Conservation (phyloP, 305 asterid genomes). For the Withania somnifera region DNA sequence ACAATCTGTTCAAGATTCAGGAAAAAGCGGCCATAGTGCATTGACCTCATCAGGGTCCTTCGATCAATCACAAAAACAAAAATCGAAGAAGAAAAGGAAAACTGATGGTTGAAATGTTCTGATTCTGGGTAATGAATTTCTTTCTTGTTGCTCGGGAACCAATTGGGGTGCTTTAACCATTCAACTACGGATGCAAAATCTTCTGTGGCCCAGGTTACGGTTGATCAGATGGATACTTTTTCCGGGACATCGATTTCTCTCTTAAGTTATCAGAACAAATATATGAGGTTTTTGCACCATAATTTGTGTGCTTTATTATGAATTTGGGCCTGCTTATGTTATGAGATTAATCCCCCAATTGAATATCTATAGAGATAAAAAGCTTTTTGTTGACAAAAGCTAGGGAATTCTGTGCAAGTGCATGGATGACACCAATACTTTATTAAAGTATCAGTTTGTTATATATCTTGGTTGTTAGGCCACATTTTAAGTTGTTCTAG, state of each 20-base stretch:
- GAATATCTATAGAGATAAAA: neutral
- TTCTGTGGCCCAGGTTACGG: neutral
- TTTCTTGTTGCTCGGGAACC: neutral
- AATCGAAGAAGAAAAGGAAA: slow-evolving; percentile 39
- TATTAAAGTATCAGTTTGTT: neutral
- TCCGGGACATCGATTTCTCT: neutral
- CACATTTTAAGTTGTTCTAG: no score
- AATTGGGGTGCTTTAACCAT: neutral
- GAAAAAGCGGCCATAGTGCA: slow-evolving; percentile 31
- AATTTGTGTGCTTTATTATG: neutral
- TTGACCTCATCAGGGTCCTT: slow-evolving; percentile 33
- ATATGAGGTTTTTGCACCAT: neutral
- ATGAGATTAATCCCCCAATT: neutral
- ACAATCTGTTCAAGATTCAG: slow-evolving; percentile 37
- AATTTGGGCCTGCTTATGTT: neutral
- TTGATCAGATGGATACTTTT: neutral
- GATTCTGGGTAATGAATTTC: neutral
- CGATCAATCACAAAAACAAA: slow-evolving; percentile 33
- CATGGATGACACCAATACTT: no score
- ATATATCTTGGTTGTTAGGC: neutral
- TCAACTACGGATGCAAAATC: neutral
- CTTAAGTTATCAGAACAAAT: neutral
- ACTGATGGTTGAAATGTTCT: slow-evolving; percentile 4
- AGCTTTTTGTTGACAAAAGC: no score
- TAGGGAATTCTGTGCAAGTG: no score